phyloP scores from a whole-genome alignment of 2,329 filamentous ascomycete species.

The Metarhizium rileyi region DNA sequence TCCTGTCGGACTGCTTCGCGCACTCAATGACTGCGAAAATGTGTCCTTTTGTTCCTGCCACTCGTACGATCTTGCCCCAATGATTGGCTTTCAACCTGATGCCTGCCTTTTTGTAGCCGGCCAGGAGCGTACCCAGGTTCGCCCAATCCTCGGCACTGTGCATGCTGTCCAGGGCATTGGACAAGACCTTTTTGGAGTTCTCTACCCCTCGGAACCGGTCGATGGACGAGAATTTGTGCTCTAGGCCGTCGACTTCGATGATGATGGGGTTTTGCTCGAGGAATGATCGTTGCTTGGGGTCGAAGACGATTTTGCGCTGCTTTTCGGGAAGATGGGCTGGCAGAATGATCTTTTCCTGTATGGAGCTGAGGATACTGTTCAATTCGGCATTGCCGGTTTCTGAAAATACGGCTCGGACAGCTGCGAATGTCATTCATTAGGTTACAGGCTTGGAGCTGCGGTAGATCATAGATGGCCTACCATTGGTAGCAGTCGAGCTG shows the following conservation, averaged over 20 bases:
- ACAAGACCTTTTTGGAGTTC: slow-evolving; percentile 28
- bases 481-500: slow-evolving; percentile 19
- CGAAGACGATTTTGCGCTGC: slow-evolving; percentile 45
- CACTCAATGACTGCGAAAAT: slow-evolving; percentile 40
- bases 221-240: slow-evolving; percentile 40
- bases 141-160: slow-evolving; percentile 37
- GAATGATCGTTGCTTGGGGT: slow-evolving; percentile 32
- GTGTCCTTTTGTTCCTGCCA: slow-evolving; percentile 29
- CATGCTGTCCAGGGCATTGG: slow-evolving; percentile 34
- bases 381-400: slow-evolving; percentile 44
- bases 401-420: slow-evolving; percentile 33
- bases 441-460: background rate
- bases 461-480: slow-evolving; percentile 13
- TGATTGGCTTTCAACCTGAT: slow-evolving; percentile 26
- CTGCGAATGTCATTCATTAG: slow-evolving; percentile 15
- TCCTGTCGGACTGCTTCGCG: slow-evolving; percentile 35
- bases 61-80: slow-evolving; percentile 31
- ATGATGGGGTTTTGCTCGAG: slow-evolving; percentile 46
- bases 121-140: slow-evolving; percentile 42
- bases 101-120: slow-evolving; percentile 36
- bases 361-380: slow-evolving; percentile 38
- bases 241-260: slow-evolving; percentile 48
- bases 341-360: slow-evolving; percentile 51
- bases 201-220: slow-evolving; percentile 36
- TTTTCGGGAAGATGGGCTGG: slow-evolving; percentile 45